Conservation (phyloP, 176 grass and related monocot species). For the Microstegium vimineum region DNA sequence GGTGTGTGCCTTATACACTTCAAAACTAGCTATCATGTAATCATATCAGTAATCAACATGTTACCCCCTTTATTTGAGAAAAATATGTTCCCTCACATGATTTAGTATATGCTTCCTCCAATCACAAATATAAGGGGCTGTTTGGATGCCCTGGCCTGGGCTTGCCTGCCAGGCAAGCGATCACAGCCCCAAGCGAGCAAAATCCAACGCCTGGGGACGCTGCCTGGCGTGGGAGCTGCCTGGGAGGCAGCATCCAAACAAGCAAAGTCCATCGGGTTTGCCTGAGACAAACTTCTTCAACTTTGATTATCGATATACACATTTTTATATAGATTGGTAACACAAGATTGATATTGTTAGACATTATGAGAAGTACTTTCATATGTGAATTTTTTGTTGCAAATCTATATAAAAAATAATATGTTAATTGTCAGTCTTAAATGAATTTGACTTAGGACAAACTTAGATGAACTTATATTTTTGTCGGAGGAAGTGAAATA, state of each 20-base stretch:
- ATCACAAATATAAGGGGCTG: neutral
- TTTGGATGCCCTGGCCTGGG: too few relatives aligned
- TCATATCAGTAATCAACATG: neutral
- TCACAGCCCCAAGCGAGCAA: too few relatives aligned
- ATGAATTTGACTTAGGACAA: neutral
- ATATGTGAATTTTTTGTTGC: neutral
- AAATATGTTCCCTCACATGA: slow-evolving; percentile 2
- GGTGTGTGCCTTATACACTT: slow-evolving; percentile 27
- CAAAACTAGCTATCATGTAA: slow-evolving; percentile 12
- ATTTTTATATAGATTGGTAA: neutral
- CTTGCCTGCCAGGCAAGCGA: too few relatives aligned
- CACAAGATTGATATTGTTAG: neutral
- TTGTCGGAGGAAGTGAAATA: neutral
- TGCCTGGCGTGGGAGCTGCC: too few relatives aligned
- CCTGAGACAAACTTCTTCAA: neutral
- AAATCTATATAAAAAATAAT: neutral
- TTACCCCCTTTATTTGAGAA: neutral
- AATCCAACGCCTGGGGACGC: too few relatives aligned
- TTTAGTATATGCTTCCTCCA: slow-evolving; percentile 2
- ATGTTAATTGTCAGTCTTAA: neutral
- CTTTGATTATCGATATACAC: neutral
- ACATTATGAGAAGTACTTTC: neutral
- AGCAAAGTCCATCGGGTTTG: neutral
- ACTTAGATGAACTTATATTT: neutral
- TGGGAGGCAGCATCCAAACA: too few relatives aligned